phyloP scores from a whole-genome alignment of 768 basidiomycete genomes.

The Suillus weaverae region DNA sequence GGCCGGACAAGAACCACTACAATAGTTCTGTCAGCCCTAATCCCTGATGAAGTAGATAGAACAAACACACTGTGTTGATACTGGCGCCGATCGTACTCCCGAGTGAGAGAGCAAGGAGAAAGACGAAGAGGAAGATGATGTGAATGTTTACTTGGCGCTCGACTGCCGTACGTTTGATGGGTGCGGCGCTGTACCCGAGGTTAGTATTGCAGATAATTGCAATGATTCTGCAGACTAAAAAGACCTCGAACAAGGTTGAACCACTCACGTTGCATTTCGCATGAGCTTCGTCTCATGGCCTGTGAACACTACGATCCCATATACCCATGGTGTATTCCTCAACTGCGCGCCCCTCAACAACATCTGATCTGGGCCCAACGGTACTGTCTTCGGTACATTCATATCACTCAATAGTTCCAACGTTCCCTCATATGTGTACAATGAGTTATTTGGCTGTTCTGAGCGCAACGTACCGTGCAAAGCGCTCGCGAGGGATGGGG shows the following conservation, averaged over 20 bases:
- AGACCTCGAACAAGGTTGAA: background rate
- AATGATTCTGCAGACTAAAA: background rate
- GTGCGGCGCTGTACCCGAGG: conserved; percentile 70
- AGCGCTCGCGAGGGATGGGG: conserved; percentile 69
- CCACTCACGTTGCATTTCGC: conserved; percentile 92
- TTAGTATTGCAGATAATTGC: background rate
- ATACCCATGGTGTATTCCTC: conserved; percentile 95
- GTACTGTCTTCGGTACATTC: conserved; percentile 75
- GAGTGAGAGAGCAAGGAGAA: conserved; percentile 83
- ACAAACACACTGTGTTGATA: conserved; percentile 68
- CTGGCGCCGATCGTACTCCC: conserved; percentile 92
- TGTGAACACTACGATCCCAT: conserved; percentile 90
- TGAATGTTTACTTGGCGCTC: conserved; percentile 95
- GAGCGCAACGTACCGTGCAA: conserved; percentile 86
- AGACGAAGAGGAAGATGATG: conserved; percentile 90
- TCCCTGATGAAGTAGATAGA: background rate
- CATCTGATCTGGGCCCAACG: conserved; percentile 93
- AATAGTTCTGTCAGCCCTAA: background rate
- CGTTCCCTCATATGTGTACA: conserved; percentile 93
- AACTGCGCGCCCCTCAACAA: conserved; percentile 93
- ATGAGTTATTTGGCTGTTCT: conserved; percentile 95
- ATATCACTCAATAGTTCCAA: conserved; percentile 58
- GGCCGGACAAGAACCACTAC: conserved; percentile 81
- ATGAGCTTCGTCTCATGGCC: conserved; percentile 99
- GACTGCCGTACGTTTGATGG: conserved; percentile 95